Evolutionary conservation across 176 grass and related monocot species (phyloP).

Genomic region (Tillandsia fasciculata): DNA sequence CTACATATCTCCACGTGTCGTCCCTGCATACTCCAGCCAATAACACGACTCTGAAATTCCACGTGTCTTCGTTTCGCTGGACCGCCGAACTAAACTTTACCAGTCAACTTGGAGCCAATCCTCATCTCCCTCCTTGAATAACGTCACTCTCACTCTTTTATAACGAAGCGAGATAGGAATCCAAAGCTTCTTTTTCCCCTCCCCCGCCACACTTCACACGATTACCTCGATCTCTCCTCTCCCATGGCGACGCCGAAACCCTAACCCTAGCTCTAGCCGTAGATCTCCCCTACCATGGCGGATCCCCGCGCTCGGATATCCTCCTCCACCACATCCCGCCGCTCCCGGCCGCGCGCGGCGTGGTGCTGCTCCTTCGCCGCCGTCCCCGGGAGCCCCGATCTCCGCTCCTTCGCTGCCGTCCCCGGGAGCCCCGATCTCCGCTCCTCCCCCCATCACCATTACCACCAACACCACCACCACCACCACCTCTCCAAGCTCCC

Average conservation of each 20-base stretch:
- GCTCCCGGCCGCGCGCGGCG: constrained; percentile 27
- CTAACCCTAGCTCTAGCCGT: constrained; percentile 5
- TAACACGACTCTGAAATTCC: background rate
- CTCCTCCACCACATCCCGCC: constrained; percentile 26
- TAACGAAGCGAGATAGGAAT: background rate
- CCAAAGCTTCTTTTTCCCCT: constrained; percentile 7
- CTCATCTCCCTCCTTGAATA: background rate
- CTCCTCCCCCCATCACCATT: constrained; percentile 6
- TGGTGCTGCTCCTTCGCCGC: constrained; percentile 73
- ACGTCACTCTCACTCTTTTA: background rate
- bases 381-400: constrained; percentile 40
- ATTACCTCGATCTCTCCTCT: constrained; percentile 8
- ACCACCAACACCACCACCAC: background rate
- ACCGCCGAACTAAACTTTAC: background rate
- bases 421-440: constrained; percentile 45
- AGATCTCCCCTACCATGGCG: constrained; percentile 17
- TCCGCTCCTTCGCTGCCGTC: constrained; percentile 39
- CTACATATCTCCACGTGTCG: constrained; percentile 7
- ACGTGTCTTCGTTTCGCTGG: background rate
- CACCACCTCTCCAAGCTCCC: constrained; percentile 25
- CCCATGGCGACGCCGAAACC: constrained; percentile 22
- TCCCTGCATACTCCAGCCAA: background rate
- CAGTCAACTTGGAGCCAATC: background rate
- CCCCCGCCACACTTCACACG: background rate
- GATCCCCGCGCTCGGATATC: constrained; percentile 4